phyloP scores from a whole-genome alignment of 352 stramenopile species.

The Phytophthora macrochlamydospora region DNA sequence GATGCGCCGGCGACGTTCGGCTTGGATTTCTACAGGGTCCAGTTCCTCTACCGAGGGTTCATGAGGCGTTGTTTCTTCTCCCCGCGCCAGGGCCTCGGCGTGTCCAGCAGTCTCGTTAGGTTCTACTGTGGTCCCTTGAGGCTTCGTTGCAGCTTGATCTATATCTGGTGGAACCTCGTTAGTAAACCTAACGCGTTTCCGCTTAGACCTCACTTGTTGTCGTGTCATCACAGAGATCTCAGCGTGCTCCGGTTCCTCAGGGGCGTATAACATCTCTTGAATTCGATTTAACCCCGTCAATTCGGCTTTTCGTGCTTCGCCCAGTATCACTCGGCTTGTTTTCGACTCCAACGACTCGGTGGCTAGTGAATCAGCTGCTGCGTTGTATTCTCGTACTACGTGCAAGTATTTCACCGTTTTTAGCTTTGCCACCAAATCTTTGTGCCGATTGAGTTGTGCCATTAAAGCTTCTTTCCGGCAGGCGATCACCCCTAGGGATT shows the following conservation, averaged over 20 bases:
- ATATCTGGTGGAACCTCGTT: neutral
- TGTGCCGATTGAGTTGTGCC: neutral
- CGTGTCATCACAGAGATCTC: neutral
- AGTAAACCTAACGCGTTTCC: constrained; percentile 1
- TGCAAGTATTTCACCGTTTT: neutral
- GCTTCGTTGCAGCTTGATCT: neutral
- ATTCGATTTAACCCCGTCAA: neutral
- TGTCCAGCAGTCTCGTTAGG: neutral
- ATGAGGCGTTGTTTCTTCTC: no score
- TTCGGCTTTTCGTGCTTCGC: neutral
- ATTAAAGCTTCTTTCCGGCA: neutral
- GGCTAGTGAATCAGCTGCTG: neutral
- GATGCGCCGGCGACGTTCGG: constrained; percentile 2
- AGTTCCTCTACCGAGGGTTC: neutral
- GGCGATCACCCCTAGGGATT: neutral
- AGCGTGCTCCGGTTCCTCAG: neutral
- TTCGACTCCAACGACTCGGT: neutral
- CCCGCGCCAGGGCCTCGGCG: neutral
- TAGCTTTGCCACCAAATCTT: neutral
- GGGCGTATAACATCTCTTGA: constrained; percentile 10
- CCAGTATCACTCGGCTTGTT: neutral
- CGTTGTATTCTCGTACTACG: neutral
- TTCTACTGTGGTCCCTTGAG: no score
- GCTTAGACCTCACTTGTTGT: neutral
- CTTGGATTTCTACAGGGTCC: constrained; percentile 3